These are phyloP conservation scores for Calonectria montana DNA, from an alignment of 2,329 filamentous ascomycete species.

Conservation along the genomic window DNA sequence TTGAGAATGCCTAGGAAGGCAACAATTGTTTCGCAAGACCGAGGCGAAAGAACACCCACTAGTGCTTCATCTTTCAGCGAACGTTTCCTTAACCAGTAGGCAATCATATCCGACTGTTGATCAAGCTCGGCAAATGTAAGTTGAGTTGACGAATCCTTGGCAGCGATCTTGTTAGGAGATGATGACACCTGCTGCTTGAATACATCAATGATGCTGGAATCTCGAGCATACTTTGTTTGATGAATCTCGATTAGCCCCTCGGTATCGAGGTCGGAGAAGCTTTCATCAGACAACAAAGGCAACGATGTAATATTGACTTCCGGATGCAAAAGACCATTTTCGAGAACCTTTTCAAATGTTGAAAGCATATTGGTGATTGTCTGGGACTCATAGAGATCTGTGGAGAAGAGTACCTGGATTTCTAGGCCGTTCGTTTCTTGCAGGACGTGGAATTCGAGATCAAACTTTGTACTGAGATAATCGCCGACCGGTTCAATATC, in stretches of 20 bases:
- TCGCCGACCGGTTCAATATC: neutral
- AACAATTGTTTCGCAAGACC: constrained; percentile 26
- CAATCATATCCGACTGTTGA: constrained; percentile 22
- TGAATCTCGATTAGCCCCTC: neutral
- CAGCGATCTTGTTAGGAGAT: neutral
- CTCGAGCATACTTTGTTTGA: neutral
- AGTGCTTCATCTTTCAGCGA: constrained; percentile 3
- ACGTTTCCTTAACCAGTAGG: neutral
- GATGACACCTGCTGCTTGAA: neutral
- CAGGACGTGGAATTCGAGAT: neutral
- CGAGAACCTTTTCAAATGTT: neutral
- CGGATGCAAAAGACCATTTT: neutral
- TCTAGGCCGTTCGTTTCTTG: neutral
- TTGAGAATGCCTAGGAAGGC: constrained; percentile 31
- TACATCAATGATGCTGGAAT: neutral
- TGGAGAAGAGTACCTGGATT: neutral
- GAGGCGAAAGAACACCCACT: constrained; percentile 17
- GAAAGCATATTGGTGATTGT: neutral
- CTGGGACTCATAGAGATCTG: neutral
- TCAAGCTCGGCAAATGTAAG: constrained; percentile 38
- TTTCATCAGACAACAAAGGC: neutral
- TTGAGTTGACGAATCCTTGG: neutral
- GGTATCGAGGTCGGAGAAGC: neutral
- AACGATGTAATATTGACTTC: neutral
- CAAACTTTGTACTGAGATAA: neutral